Base-by-base conservation (phyloP, 805 yeast genomes). In the Torulaspora microellipsoides region DNA sequence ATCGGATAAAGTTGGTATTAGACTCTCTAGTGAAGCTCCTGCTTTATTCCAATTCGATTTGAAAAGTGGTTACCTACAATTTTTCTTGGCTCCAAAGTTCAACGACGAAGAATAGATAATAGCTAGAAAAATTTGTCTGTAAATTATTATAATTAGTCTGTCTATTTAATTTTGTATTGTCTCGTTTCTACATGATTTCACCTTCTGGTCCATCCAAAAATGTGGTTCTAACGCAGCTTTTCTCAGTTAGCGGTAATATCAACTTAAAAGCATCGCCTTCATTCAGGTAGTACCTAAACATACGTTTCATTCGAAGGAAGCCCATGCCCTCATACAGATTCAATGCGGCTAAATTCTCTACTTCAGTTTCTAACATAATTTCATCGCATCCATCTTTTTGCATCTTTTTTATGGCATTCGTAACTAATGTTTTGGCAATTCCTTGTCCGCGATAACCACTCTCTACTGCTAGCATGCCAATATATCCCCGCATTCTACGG, bases 81-180 rank as follows among this genome's bases (percentile, higher is more conserved):
- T 85, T 78, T 93, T 86, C 78, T 77, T 93, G 66, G 99, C 99
- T 56, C 99, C 99, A 47, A 91, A 93, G 76, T 88, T 93, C 65
- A 96, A 85, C 53, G 98, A 90, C 52, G 95, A 86, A 52, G 93
- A 85, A 53, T 79, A 70, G 61, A 13, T 15, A 17, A 14, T 5
- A 29, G 9, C n/a, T 9, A 12, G 31, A 29, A 12, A 23, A 11
- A 14, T 27, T 10, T 31, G 17, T 23, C 42, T 43, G 46, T 43
- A 43, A 31, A 43, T 38, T 43, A 43, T 34, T 30, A 14, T 25
- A 35, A 33, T 7, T 33, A 12, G 36, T 14, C 8, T 14, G 15
- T 29, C 31, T 29, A 29, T 29, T n/a, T 14, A 29, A 29, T 29
- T 27, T 5, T 29, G 14, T 29, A 29, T 29, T 29, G 14, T 8